Base-by-base conservation (phyloP, 139 green algal genomes). In the Chlamydomonas urium region DNA sequence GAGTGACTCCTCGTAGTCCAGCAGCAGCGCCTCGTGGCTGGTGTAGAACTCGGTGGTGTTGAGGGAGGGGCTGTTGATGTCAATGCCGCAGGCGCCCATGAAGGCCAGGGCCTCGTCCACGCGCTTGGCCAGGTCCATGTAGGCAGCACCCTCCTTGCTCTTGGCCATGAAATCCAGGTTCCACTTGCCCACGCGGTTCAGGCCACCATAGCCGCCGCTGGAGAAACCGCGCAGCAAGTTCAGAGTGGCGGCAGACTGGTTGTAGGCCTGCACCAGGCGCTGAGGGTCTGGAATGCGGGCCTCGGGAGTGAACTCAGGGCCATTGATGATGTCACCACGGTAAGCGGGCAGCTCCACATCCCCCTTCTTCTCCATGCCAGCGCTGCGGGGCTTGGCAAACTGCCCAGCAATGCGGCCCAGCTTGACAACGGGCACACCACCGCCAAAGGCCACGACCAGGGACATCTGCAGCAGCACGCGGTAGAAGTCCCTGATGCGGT, bases 241-340 rank as follows among this genome's bases (percentile, higher is more conserved):
- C 33, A 99, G 91, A 2, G 95, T 99, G 26, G 94, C 83, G 23
- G 93, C 93, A 10, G 85, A 94, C 81, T 99, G 96, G 83, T 98
- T 96, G 89, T 99, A 99, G 6, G 94, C 94, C 4, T 38, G 28
- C n/a, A 94, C 76, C 23, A 94, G 84, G 45, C 93, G 84, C 53
- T 66, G 71, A 2, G 96, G 96, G 83, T 97, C 84, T 33, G 93
- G 94, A 1, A 97, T 35, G 72, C 96, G 90, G 1, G 95, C 89
- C 58, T 94, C 87, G 1, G 75, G 14, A 0, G 87, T 96, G 80
- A 97, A 97, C 67, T 97, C 92, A 4, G 90, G 86, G 3, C 85
- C 90, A 78, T 99, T 99, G 85, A 99, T 97, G 87, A 98, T 99
- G 88, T 99, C 96, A 1, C 96, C 96, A 45, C 90, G 83, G 87